Evolutionary conservation across 1,139 yeast species (phyloP).

Genomic region (Candida labiduridarum): DNA sequence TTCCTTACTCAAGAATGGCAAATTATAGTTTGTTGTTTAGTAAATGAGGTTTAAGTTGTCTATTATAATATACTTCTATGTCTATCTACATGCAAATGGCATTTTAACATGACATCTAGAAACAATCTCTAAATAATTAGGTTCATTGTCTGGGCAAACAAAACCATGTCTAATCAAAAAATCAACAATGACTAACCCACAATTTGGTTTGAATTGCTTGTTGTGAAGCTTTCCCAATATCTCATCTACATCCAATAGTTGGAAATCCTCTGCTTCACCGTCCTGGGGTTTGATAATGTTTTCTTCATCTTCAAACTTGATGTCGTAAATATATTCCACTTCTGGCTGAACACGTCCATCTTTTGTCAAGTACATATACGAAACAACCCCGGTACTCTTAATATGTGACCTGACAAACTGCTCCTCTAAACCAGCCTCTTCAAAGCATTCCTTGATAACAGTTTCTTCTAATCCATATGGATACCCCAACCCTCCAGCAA

Average conservation of each 20-base stretch:
- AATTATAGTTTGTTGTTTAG: conserved; percentile 13
- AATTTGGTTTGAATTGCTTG: conserved; percentile 84
- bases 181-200: conserved; percentile 78
- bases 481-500: conserved; percentile 92
- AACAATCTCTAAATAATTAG: conserved; percentile 59
- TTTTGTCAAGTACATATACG: conserved; percentile 57
- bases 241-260: conserved; percentile 61
- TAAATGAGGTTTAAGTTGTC: neutral
- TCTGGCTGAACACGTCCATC: conserved; percentile 84
- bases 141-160: conserved; percentile 62
- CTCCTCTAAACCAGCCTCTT: conserved; percentile 81
- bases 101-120: conserved; percentile 64
- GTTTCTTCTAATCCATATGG: conserved; percentile 81
- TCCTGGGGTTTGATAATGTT: conserved; percentile 74
- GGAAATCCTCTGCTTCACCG: conserved; percentile 81
- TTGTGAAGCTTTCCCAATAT: conserved; percentile 47
- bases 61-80: neutral
- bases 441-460: conserved; percentile 79
- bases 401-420: conserved; percentile 50
- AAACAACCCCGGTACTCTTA: conserved; percentile 62
- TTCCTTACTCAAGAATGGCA: conserved; percentile 25
- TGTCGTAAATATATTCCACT: conserved; percentile 77
- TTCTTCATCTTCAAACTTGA: conserved; percentile 52
- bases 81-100: conserved; percentile 60
- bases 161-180: conserved; percentile 83